Conservation (phyloP, 495 filamentous ascomycete genomes). For the Podospora tetraspora region DNA sequence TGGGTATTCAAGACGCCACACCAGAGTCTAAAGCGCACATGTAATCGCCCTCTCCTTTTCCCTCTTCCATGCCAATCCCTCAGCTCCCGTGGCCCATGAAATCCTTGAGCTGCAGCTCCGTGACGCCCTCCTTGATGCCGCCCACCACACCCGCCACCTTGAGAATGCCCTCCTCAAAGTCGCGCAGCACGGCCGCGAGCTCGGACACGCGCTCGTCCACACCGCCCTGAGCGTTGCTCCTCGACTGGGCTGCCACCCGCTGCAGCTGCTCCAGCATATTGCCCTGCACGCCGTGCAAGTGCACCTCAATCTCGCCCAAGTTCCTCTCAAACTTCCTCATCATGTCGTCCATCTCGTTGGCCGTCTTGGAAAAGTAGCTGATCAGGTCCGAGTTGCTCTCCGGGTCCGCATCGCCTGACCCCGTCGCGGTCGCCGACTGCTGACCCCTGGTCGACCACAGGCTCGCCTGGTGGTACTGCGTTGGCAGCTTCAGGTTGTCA, state of each 20-base stretch:
- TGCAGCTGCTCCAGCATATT: conserved; percentile 65
- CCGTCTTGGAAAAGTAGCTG: conserved; percentile 66
- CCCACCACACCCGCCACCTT: conserved; percentile 70
- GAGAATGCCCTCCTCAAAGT: conserved; percentile 74
- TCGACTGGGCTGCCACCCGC: conserved; percentile 53
- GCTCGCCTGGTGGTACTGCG: conserved; percentile 62
- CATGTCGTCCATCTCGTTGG: conserved; percentile 64
- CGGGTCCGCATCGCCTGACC: conserved; percentile 45
- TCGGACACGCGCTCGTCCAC: conserved; percentile 41
- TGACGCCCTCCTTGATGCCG: conserved; percentile 61
- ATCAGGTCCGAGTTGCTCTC: conserved; percentile 61
- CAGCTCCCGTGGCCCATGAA: conserved; percentile 34
- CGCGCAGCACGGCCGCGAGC: conserved; percentile 62
- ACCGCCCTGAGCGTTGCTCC: conserved; percentile 40
- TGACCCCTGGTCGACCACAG: conserved; percentile 47
- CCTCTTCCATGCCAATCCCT: background rate
- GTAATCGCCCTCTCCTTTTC: background rate
- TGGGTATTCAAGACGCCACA: conserved; percentile 6
- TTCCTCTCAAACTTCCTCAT: conserved; percentile 62
- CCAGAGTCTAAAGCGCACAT: background rate
- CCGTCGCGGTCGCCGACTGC: conserved; percentile 21
- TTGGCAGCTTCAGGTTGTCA: conserved; percentile 68
- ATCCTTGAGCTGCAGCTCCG: conserved; percentile 58
- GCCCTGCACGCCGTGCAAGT: conserved; percentile 69
- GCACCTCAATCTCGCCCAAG: conserved; percentile 75